Base-by-base conservation (phyloP, 306 rosid species). In the Rosa persica region DNA sequence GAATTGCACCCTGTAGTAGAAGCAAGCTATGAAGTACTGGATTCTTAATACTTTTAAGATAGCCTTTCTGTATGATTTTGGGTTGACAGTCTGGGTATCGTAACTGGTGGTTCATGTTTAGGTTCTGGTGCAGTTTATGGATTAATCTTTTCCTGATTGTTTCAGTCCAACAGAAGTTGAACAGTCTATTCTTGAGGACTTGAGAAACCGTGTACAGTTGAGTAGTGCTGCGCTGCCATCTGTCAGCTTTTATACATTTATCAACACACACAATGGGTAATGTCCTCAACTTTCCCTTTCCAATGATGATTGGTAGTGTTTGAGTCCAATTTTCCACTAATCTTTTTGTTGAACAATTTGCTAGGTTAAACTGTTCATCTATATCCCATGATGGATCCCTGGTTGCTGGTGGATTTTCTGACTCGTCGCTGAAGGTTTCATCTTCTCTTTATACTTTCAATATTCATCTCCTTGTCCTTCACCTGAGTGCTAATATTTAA, bases 361-460 rank as follows among this genome's bases (percentile, higher is more conserved):
- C 40, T 87, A 96, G 99, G 72, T 88, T 96, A 81, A 96, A 93
- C 88, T 96, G 98, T 88, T 89, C 98, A 4, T 88, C 98, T 71
- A 91, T 96, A 81, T 96, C 99, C 70, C 92, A 86, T 74, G 98
- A 93, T 58, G 99, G 98, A 80, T 93, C 98, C 51, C 83, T 93
- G 86, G 93, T 93, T 82, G 98, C 98, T 73, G 99, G 96, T 77
- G 97, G 99, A 84, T 95, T 95, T 90, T 91, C 97, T 76, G 99
- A 95, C 81, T 93, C 97, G 12, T 90, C 97, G 15, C 82, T 91
- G 82, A 93, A 96, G 99, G 97, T 93, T 66, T 40, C 65, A 71
- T 76, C 74, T 43, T 47, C 43, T 72, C 19, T 17, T 70, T 34
- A 62, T 67, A 48, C 73, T 49, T 49, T 79, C 7, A 69, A 77